These are phyloP conservation scores for Plasmodium fragile DNA, from an alignment of 169 alveolate species.

Conservation along the genomic window DNA sequence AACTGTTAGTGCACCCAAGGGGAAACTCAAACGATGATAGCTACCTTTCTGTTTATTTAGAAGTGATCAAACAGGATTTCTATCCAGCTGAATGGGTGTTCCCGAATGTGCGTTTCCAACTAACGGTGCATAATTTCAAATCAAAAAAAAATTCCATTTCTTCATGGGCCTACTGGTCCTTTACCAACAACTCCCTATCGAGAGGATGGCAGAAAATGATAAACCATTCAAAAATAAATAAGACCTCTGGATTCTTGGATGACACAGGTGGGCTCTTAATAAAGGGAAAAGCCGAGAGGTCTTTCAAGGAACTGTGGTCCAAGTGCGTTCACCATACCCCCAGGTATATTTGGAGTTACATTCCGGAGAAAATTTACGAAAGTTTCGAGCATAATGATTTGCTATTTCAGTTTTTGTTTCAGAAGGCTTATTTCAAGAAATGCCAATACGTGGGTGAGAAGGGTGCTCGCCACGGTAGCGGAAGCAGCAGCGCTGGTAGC, in stretches of 20 bases:
- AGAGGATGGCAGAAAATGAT: conserved; percentile 95
- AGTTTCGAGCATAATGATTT: conserved; percentile 21
- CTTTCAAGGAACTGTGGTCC: conserved; percentile 92
- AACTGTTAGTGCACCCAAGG: conserved; percentile 91
- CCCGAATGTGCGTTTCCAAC: conserved; percentile 93
- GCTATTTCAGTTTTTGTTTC: conserved; percentile 43
- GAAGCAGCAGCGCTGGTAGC: neutral
- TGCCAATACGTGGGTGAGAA: neutral
- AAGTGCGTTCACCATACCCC: conserved; percentile 88
- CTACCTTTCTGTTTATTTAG: conserved; percentile 91
- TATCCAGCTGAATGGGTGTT: conserved; percentile 94
- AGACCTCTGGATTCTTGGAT: conserved; percentile 91
- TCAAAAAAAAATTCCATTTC: conserved; percentile 92
- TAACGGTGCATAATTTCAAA: conserved; percentile 91
- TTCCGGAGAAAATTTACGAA: conserved; percentile 47
- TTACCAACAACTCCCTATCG: conserved; percentile 90
- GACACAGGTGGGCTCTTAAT: conserved; percentile 92
- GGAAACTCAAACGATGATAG: conserved; percentile 93
- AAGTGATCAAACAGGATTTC: conserved; percentile 92
- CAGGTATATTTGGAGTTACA: conserved; percentile 88
- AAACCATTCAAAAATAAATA: conserved; percentile 90
- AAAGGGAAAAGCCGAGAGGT: conserved; percentile 93
- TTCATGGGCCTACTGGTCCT: conserved; percentile 95
- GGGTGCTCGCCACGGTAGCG: neutral
- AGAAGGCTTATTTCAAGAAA: conserved; percentile 15